Conservation (phyloP, 331 rosid species). For the Malus hybrid region DNA sequence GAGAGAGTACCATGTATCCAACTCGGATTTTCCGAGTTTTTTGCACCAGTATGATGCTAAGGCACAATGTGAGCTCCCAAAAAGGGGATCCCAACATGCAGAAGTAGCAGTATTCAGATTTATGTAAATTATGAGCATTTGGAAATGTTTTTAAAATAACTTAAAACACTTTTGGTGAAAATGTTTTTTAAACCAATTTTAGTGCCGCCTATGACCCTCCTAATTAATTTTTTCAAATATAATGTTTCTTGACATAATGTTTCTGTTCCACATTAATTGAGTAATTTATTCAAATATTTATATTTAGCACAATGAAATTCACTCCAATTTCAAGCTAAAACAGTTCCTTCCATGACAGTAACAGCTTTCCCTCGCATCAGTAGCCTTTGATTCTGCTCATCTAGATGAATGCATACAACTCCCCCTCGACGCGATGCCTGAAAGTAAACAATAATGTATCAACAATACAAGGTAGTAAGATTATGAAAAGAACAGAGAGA, state of each 20-base stretch:
- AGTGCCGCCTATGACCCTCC: too few relatives aligned
- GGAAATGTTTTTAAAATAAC: too few relatives aligned
- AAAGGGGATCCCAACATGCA: constrained; percentile 47
- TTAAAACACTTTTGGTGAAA: too few relatives aligned
- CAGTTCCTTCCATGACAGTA: too few relatives aligned
- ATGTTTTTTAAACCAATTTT: too few relatives aligned
- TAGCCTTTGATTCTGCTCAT: background rate
- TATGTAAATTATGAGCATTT: background rate
- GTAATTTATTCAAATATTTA: too few relatives aligned
- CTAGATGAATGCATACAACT: constrained; percentile 38
- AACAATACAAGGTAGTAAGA: background rate
- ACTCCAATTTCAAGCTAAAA: too few relatives aligned
- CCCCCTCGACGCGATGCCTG: constrained; percentile 83
- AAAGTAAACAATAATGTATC: background rate
- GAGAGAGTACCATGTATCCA: constrained; percentile 52
- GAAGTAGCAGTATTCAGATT: background rate
- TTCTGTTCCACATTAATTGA: too few relatives aligned
- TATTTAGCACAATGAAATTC: too few relatives aligned
- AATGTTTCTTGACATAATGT: too few relatives aligned
- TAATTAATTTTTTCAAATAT: too few relatives aligned
- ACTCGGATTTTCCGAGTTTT: constrained; percentile 58
- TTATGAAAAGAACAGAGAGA: background rate
- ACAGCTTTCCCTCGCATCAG: too few relatives aligned
- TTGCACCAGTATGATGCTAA: constrained; percentile 70
- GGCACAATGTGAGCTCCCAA: constrained; percentile 78